phyloP scores from a whole-genome alignment of 2,329 filamentous ascomycete genomes.

The Fusarium tjaetaba region DNA sequence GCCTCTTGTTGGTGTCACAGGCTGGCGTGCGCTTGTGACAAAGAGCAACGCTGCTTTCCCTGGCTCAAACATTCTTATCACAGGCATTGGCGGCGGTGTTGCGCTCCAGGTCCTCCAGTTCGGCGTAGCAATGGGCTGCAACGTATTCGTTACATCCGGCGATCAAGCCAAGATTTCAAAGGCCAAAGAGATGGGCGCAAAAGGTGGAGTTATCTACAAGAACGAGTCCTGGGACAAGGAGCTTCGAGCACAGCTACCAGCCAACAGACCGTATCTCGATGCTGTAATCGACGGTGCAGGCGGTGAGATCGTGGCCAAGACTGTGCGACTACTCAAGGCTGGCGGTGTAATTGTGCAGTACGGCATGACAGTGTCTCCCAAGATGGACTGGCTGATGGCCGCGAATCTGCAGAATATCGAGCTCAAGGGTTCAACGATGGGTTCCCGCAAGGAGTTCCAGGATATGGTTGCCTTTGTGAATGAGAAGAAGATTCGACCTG shows the following conservation, averaged over 20 bases:
- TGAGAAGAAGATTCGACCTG: slow-evolving; percentile 76
- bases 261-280: slow-evolving; percentile 76
- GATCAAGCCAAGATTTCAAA: slow-evolving; percentile 78
- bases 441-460: slow-evolving; percentile 86
- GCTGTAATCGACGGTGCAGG: slow-evolving; percentile 92
- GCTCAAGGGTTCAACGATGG: slow-evolving; percentile 88
- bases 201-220: slow-evolving; percentile 85
- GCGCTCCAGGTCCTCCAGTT: slow-evolving; percentile 85
- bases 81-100: slow-evolving; percentile 92
- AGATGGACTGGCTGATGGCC: slow-evolving; percentile 86
- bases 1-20: slow-evolving; percentile 86
- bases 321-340: slow-evolving; percentile 74
- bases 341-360: slow-evolving; percentile 89
- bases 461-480: slow-evolving; percentile 89
- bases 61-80: slow-evolving; percentile 83
- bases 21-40: slow-evolving; percentile 83
- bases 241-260: slow-evolving; percentile 69
- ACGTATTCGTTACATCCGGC: slow-evolving; percentile 84
- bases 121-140: slow-evolving; percentile 76
- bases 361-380: slow-evolving; percentile 88
- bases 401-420: slow-evolving; percentile 91
- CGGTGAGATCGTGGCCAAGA: slow-evolving; percentile 80
- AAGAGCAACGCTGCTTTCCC: slow-evolving; percentile 74
- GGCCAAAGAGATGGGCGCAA: slow-evolving; percentile 77
- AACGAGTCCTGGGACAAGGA: slow-evolving; percentile 84